Base-by-base conservation (phyloP, 352 stramenopile genomes). In the Halophytophthora polymorphica region DNA sequence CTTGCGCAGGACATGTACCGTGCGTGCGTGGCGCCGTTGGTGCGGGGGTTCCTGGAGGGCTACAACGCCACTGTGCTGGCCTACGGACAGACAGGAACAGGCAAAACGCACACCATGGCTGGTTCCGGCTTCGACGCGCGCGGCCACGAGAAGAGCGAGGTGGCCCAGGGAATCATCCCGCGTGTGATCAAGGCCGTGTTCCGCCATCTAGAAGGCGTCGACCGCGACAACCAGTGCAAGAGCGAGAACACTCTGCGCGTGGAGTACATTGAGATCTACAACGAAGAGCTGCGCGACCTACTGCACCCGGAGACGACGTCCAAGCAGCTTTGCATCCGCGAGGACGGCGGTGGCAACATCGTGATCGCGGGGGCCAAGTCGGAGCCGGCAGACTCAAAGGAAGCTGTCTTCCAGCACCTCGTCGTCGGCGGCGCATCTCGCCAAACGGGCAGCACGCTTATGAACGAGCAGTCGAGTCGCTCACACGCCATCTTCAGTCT, bases 181-280 rank as follows among this genome's bases (percentile, higher is more conserved):
- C 80, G 87, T 68, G 73, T 86, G 14, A 73, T 94, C 37, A 86
- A 79, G 17, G 69, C 81, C 29, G 75, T 93, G 7, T 94, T 94
- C 50, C 61, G 73, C 23, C 70, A 78, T 48, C 73, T 93, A 23
- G 55, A 83, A 7, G 54, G 68, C 13, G 58, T 61, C 36, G 64
- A 79, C 25, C 52, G 33, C 8, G 61, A 76, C 37, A 68, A 67
- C 36, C 61, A 69, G 22, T 29, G 43, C 22, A 45, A 42, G 38
- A 50, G 40, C 21, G 85, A 97, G 45, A 94, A 94, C 52, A 80
- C 78, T n/a, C 66, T 99, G 13, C 76, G 88, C 14, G 87, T 98
- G 33, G 96, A 96, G 21, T 99, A 97, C 64, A 78, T 99, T 40
- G 97, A 99, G 82, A 97, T 99, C 50, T 99, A 99, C 77, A 99